These are phyloP conservation scores for Psilocybe subaeruginosa DNA, from an alignment of 768 basidiomycete species.

Conservation along the genomic window DNA sequence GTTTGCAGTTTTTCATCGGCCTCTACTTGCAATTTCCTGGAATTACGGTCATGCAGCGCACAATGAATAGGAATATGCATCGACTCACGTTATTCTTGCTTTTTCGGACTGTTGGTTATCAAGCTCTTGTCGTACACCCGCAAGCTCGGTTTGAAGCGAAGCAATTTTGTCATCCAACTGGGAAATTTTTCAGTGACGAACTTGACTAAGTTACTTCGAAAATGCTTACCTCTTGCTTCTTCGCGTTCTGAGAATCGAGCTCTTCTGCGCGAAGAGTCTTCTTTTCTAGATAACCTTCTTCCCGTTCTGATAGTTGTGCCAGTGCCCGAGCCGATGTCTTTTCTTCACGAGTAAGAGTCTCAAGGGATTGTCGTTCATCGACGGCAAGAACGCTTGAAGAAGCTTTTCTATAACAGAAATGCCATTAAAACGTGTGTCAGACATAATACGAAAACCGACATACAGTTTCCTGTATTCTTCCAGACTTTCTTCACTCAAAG, in stretches of 20 bases:
- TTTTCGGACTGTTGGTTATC: slow-evolving; percentile 88
- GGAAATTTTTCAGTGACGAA: neutral
- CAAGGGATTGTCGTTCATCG: slow-evolving; percentile 85
- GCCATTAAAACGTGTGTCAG: neutral
- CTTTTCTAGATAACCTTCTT: slow-evolving; percentile 65
- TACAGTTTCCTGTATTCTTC: slow-evolving; percentile 87
- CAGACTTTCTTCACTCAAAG: slow-evolving; percentile 81
- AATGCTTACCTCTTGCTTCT: slow-evolving; percentile 58
- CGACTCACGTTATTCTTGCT: slow-evolving; percentile 70
- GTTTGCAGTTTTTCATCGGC: slow-evolving; percentile 89
- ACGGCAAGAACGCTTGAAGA: slow-evolving; percentile 79
- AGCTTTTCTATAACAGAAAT: slow-evolving; percentile 60
- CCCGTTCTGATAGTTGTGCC: slow-evolving; percentile 66
- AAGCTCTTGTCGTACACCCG: slow-evolving; percentile 70
- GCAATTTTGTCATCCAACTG: slow-evolving; percentile 67
- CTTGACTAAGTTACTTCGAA: neutral
- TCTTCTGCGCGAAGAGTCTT: slow-evolving; percentile 61
- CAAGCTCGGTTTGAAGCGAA: slow-evolving; percentile 61
- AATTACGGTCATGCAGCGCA: neutral
- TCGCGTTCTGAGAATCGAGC: slow-evolving; percentile 43
- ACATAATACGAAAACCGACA: slow-evolving; percentile 25
- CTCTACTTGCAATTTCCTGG: slow-evolving; percentile 87
- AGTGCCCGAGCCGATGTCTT: slow-evolving; percentile 72
- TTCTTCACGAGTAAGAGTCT: slow-evolving; percentile 80
- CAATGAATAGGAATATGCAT: neutral